These are phyloP conservation scores for Fraxinus xanthoxyloides DNA, from an alignment of 305 asterid species.

Conservation along the genomic window DNA sequence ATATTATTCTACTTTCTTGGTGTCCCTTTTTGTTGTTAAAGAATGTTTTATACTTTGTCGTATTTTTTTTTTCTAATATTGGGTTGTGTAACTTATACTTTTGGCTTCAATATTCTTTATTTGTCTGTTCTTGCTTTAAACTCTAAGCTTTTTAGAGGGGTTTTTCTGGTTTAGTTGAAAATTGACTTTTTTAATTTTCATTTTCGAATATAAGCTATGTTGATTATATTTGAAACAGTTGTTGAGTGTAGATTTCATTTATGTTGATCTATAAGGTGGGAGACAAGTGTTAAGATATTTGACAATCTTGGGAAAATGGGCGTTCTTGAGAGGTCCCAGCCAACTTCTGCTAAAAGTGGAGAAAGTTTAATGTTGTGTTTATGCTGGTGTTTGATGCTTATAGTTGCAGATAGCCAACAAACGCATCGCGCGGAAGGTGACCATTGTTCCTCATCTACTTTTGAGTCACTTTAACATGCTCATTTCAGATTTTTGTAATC, in stretches of 20 bases:
- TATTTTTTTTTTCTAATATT: constrained; percentile 9
- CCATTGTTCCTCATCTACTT: constrained; percentile 6
- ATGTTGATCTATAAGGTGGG: constrained; percentile 32
- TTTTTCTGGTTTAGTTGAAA: neutral
- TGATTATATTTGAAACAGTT: constrained; percentile 10
- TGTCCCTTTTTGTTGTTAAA: constrained; percentile 7
- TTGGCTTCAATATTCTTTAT: constrained; percentile 9
- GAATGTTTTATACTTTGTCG: constrained; percentile 9
- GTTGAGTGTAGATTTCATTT: constrained; percentile 3
- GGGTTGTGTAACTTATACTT: constrained; percentile 16
- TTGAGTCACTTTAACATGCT: neutral
- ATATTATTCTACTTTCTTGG: neutral
- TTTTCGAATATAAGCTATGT: neutral
- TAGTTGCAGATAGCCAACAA: constrained; percentile 41
- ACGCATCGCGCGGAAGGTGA: constrained; percentile 74
- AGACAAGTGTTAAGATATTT: constrained; percentile 27
- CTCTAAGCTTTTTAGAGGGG: constrained; percentile 18
- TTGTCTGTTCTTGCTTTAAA: constrained; percentile 15
- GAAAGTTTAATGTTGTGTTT: constrained; percentile 46
- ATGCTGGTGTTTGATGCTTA: constrained; percentile 53
- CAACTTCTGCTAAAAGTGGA: constrained; percentile 31
- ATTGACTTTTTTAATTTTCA: neutral
- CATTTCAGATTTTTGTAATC: neutral
- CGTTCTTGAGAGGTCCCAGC: constrained; percentile 30
- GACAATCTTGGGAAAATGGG: constrained; percentile 27